Evolutionary conservation across 768 basidiomycete genomes (phyloP), one percentile per base, ranked within the genome.

Genomic region (Leccinellum luteum): DNA sequence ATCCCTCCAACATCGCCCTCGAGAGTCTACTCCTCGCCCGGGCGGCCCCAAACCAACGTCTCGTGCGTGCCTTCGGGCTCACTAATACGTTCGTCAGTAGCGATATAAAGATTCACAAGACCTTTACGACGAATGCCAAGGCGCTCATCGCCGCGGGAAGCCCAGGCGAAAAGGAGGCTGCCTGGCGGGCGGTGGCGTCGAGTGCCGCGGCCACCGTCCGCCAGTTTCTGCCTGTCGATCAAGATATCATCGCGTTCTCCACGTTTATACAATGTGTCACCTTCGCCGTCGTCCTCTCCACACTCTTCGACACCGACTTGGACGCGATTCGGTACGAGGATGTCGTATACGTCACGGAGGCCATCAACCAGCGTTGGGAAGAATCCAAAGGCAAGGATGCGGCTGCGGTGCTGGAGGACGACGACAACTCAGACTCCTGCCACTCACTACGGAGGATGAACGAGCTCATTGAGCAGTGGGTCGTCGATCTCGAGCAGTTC

Each of bases 1-100:
- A 57, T 8, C 70, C 71, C 3, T 54, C 60, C 0, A 4, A 51
- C 6, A 15, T 43, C 9, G 13, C 71, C 0, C 41, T 73, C 0
- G 23, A 8, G 0, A 41, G n/a, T 2, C 50, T 72, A 0, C 65
- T 72, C 1, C 54, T 25, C 17, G 54, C 70, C 0, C 64, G 70
- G 0, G 68, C 70, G 0, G 10, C 14, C 0, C 70, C 70, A 0
- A 72, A 72, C 5, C 25, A 64, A 34, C 59, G 73, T 0, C 69
- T 73, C 0, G 58, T 71, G 0, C 50, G 62, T 3, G 71, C 73
- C 0, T 72, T 73, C 6, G 63, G 61, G 0, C 30, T 74, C 10
- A 75, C 79, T 0, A 86, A 79, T 48, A 82, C 85, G 0, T 86
- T 86, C 41, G 83, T 85, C 27, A 79, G 75, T 43, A 34, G 52